These are phyloP conservation scores for Zygotorulaspora chibaensis DNA, from an alignment of 805 yeast species.

Conservation along the genomic window DNA sequence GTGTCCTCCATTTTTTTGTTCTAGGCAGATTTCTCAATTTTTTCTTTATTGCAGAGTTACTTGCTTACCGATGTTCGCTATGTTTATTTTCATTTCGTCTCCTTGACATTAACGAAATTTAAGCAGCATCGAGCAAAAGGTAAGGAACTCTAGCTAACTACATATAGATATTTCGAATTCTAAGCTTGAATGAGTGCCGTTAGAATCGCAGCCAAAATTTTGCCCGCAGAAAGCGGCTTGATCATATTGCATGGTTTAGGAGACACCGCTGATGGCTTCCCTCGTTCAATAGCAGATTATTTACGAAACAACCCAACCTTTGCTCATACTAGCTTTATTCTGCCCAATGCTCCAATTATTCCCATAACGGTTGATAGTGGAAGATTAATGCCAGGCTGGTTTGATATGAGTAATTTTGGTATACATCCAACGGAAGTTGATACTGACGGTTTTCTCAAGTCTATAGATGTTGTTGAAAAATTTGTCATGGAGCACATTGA, in stretches of 20 bases:
- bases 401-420: conserved; percentile 62
- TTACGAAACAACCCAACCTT: conserved; percentile 45
- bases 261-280: conserved; percentile 88
- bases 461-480: conserved; percentile 43
- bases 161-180: neutral
- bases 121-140: too few species aligned
- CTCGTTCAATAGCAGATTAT: conserved; percentile 60
- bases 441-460: conserved; percentile 47
- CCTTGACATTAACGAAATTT: neutral
- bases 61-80: neutral
- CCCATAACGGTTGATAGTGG: conserved; percentile 72
- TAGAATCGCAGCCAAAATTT: conserved; percentile 30
- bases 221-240: conserved; percentile 55
- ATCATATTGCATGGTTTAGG: conserved; percentile 89
- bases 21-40: too few species aligned
- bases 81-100: neutral
- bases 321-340: conserved; percentile 63
- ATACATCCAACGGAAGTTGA: conserved; percentile 43
- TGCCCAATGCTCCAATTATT: conserved; percentile 81
- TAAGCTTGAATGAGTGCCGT: conserved; percentile 24
- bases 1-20: neutral
- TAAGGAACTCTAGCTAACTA: too few species aligned
- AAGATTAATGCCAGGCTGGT: conserved; percentile 76
- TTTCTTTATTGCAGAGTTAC: too few species aligned
- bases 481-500: conserved; percentile 52